Conservation (phyloP, 1,284 basidiomycete genomes). For the Microbotryum lychnidis-dioicae region DNA sequence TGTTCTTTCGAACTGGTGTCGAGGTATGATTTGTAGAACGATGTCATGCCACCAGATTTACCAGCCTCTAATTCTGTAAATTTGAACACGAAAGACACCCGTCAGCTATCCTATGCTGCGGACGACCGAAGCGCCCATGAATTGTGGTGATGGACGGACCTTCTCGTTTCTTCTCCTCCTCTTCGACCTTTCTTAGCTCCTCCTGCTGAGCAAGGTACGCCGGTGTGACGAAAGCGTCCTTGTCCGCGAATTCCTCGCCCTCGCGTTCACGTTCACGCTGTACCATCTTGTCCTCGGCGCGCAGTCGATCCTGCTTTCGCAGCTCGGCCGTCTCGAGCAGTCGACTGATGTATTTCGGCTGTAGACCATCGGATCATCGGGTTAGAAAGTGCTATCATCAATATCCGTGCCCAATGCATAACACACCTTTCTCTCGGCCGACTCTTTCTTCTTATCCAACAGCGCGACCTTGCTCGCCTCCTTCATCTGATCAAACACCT, state of each 20-base stretch:
- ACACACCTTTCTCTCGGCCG: conserved; percentile 56
- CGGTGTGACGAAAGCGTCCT: conserved; percentile 93
- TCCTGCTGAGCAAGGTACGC: conserved; percentile 96
- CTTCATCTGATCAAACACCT: conserved; percentile 94
- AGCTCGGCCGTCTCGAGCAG: conserved; percentile 77
- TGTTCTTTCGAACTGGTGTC: conserved; percentile 73
- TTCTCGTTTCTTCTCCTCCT: conserved; percentile 76
- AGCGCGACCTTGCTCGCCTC: conserved; percentile 69
- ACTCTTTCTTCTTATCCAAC: conserved; percentile 49
- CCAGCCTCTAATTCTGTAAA: conserved; percentile 24
- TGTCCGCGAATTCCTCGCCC: conserved; percentile 88
- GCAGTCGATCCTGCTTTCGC: conserved; percentile 76
- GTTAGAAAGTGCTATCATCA: not conserved
- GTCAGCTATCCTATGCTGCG: conserved; percentile 1
- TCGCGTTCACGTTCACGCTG: conserved; percentile 85
- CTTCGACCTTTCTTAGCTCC: conserved; percentile 79
- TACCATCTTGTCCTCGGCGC: conserved; percentile 97
- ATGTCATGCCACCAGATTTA: conserved; percentile 57
- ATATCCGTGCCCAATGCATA: too few relatives aligned
- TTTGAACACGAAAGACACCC: not conserved
- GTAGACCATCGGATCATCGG: not conserved
- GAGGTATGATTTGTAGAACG: conserved; percentile 76
- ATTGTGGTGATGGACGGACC: conserved; percentile 47
- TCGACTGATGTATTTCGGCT: conserved; percentile 89
- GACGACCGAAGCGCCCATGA: not conserved